These are phyloP conservation scores for Fusarium sp. DNA, from an alignment of 2,329 filamentous ascomycete species.

Conservation along the genomic window DNA sequence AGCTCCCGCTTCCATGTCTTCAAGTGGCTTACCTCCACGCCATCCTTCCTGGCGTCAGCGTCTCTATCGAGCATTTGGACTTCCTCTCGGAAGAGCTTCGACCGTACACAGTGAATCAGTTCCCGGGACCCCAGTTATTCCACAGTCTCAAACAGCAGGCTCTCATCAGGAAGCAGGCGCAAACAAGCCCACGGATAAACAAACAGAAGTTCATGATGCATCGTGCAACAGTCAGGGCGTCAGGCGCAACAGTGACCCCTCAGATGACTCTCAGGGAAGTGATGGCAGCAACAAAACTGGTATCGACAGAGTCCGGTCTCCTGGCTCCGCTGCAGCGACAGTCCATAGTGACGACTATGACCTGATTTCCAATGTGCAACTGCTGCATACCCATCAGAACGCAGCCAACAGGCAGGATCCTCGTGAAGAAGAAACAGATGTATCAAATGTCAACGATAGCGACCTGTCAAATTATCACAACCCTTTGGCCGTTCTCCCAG, in stretches of 20 bases:
- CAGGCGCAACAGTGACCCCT: background rate
- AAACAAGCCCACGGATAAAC: background rate
- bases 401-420: background rate
- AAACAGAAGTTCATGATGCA: background rate
- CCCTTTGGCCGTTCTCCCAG: conserved; percentile 39
- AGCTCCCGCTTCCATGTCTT: conserved; percentile 2
- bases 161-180: background rate
- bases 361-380: conserved; percentile 9
- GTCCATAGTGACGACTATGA: conserved; percentile 55
- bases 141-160: conserved; percentile 1
- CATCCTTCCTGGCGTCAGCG: conserved; percentile 48
- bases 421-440: background rate
- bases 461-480: conserved; percentile 16
- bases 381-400: background rate
- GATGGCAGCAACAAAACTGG: background rate
- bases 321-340: conserved; percentile 50
- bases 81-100: conserved; percentile 52
- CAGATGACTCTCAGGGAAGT: background rate
- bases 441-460: background rate
- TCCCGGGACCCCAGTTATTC: conserved; percentile 22
- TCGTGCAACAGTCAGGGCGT: background rate
- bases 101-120: conserved; percentile 50
- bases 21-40: conserved; percentile 13
- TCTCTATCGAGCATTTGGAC: conserved; percentile 44
- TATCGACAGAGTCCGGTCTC: conserved; percentile 33